Percentiles rank a stretch among this genome's conserved stretches.
These are phyloP conservation scores for Didymella lethalis DNA, from an alignment of 2,329 filamentous ascomycete genomes.

Conservation along the genomic window DNA sequence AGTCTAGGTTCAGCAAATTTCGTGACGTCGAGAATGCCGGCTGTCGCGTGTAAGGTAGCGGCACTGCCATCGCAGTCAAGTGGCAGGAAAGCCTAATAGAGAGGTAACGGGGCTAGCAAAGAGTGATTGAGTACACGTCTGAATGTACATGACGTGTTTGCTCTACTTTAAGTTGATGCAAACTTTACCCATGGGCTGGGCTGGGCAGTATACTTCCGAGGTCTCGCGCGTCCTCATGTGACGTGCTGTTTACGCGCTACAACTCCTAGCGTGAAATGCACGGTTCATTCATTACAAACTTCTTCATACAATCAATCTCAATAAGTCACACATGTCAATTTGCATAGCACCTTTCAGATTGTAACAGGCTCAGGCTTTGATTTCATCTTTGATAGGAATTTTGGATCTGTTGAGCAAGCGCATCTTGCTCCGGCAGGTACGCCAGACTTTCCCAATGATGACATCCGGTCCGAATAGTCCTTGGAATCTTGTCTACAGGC, in stretches of 20 bases:
- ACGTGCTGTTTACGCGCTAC: constrained; percentile 11
- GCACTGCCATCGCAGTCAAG: constrained; percentile 21
- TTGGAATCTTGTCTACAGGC: neutral
- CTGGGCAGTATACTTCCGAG: constrained; percentile 9
- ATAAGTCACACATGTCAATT: neutral
- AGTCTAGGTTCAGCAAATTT: constrained; percentile 32
- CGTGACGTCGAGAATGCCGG: constrained; percentile 15
- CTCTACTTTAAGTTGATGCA: constrained; percentile 9
- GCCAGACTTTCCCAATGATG: neutral
- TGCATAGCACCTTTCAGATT: neutral
- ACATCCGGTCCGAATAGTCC: neutral
- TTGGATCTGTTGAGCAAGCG: neutral
- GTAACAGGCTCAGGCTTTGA: neutral
- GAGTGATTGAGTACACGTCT: constrained; percentile 1
- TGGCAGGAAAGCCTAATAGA: neutral
- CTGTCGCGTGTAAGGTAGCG: constrained; percentile 23
- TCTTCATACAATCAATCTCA: neutral
- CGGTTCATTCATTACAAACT: neutral
- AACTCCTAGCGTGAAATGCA: neutral
- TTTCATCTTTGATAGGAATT: neutral
- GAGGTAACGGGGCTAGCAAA: neutral
- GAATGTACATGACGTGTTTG: constrained; percentile 5
- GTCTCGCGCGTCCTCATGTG: constrained; percentile 17
- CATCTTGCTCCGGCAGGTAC: neutral
- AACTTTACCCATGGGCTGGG: constrained; percentile 9